Base-by-base conservation (phyloP, 169 alveolate genomes). In the Cryptosporidium canis region DNA sequence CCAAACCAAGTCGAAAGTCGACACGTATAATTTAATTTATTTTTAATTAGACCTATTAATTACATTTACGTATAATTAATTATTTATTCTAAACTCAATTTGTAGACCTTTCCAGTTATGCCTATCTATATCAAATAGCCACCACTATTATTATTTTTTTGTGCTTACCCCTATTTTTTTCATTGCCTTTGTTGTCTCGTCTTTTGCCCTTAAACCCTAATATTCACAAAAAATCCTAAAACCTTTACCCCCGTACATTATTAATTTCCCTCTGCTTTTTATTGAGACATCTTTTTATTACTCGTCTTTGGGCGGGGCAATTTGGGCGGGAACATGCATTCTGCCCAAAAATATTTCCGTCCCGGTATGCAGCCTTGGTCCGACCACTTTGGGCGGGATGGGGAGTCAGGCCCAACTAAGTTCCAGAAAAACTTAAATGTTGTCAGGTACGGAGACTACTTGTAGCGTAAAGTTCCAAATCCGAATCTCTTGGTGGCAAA, bases 321-420 rank as follows among this genome's bases (percentile, higher is more conserved):
- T 29, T 61, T 61, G 47, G 68, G 68, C 68, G 68, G 68, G 48
- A 9, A 61, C 68, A 35, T 61, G 68, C 68, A 51, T 21, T 16
- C 5, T 51, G 1, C n/a, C n/a, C n/a, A n/a, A 0, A 51, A 11
- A 21, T 18, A 0, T 51, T 51, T 51, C 9, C 24, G 0, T 47
- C 4, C 56, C 4, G 14, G n/a, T 51, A 7, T 51, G n/a, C 24
- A 41, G 5, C n/a, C 1, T 21, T 21, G n/a, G 5, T 41, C 48
- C 63, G 35, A 27, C 3, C 63, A 0, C n/a, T n/a, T n/a, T n/a
- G n/a, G n/a, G n/a, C n/a, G n/a, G n/a, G n/a, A n/a, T n/a, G n/a
- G n/a, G n/a, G n/a, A n/a, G n/a, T n/a, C n/a, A n/a, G n/a, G n/a
- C n/a, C n/a, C n/a, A n/a, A n/a, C n/a, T n/a, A n/a, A n/a, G n/a